A percentile compares a stretch with the other conserved stretches of the same genome.
Evolutionary conservation across 305 asterid species (phyloP).

Genomic region (Fraxinus latifolia): DNA sequence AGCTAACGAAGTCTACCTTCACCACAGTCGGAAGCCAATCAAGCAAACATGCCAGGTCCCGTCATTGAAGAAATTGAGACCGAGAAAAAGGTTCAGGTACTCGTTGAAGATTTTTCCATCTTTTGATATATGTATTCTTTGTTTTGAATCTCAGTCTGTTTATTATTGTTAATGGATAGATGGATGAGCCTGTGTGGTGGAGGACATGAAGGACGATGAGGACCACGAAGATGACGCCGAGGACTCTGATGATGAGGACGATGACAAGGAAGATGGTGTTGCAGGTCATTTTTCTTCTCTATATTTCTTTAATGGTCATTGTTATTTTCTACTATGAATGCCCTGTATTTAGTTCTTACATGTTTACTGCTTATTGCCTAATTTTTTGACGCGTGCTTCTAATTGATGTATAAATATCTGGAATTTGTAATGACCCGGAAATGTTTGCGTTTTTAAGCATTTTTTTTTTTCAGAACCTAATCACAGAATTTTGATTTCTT

Average conservation of each 20-base stretch:
- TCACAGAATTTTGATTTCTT: neutral
- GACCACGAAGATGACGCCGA: slow-evolving; percentile 57
- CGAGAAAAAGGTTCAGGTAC: slow-evolving; percentile 46
- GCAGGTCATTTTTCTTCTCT: slow-evolving; percentile 24
- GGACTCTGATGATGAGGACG: slow-evolving; percentile 46
- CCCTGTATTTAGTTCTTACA: neutral
- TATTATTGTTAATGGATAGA: neutral
- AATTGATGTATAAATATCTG: neutral
- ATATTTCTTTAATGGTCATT: neutral
- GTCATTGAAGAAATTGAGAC: slow-evolving; percentile 54
- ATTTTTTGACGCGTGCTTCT: neutral
- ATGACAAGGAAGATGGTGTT: slow-evolving; percentile 40
- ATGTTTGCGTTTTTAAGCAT: neutral
- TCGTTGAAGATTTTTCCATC: neutral
- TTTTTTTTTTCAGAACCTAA: neutral
- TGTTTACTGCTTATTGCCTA: neutral
- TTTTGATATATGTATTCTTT: no score
- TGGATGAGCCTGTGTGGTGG: slow-evolving; percentile 54
- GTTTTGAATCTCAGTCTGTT: neutral
- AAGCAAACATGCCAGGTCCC: slow-evolving; percentile 67
- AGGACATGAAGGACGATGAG: slow-evolving; percentile 71
- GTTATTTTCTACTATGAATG: neutral
- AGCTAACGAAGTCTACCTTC: neutral
- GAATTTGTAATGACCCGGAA: neutral
- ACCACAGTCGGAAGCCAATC: neutral